A percentile compares a stretch with the other conserved stretches of the same genome.
These are phyloP conservation scores for Talaromyces sp. DNA, from an alignment of 2,329 filamentous ascomycete genomes.

Conservation along the genomic window DNA sequence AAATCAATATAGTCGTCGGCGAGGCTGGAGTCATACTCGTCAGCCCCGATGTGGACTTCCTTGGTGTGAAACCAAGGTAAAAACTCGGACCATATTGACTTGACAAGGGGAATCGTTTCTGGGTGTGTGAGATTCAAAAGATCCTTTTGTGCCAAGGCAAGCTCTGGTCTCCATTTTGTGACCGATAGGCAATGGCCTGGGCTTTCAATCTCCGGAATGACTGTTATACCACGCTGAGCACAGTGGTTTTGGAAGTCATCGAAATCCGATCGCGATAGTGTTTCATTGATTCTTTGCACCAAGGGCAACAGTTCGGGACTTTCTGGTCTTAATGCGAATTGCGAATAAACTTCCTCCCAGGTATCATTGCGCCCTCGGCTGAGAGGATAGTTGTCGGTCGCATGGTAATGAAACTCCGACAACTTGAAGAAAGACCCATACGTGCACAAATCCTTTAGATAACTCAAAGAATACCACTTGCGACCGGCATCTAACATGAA, in stretches of 20 bases:
- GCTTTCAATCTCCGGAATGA: conserved; percentile 63
- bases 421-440: conserved; percentile 66
- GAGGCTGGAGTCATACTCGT: conserved; percentile 55
- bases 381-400: conserved; percentile 60
- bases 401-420: conserved; percentile 61
- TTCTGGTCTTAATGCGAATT: conserved; percentile 59
- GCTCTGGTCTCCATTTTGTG: conserved; percentile 62
- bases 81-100: conserved; percentile 59
- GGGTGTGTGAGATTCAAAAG: conserved; percentile 60
- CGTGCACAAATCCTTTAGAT: conserved; percentile 60
- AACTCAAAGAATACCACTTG: conserved; percentile 59
- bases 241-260: conserved; percentile 57
- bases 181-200: conserved; percentile 61
- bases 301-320: conserved; percentile 52
- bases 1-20: conserved; percentile 56
- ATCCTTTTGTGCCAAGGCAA: conserved; percentile 54
- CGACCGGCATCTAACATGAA: conserved; percentile 58
- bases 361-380: conserved; percentile 53
- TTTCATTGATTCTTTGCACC: conserved; percentile 57
- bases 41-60: conserved; percentile 59
- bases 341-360: conserved; percentile 55
- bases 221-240: conserved; percentile 58
- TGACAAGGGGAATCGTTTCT: conserved; percentile 56
- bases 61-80: conserved; percentile 61
- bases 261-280: conserved; percentile 56